Conservation (phyloP, 495 filamentous ascomycete genomes). For the Penicillium silybi region DNA sequence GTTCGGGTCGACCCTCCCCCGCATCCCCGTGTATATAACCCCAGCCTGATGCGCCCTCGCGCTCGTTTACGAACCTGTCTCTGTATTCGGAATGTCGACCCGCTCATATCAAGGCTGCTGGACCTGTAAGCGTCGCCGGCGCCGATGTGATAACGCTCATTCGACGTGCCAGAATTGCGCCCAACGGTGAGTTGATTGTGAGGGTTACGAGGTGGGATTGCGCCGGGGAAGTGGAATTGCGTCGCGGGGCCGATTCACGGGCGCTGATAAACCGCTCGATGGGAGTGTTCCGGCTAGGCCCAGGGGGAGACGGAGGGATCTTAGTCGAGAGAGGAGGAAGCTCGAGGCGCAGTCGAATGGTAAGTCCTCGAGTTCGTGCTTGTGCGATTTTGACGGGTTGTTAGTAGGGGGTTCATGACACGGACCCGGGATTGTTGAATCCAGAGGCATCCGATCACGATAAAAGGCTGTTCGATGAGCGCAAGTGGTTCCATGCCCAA, state of each 20-base stretch:
- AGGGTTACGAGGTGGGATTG: slow-evolving; percentile 36
- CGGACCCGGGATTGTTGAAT: not conserved
- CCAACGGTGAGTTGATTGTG: slow-evolving; percentile 26
- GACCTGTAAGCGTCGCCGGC: slow-evolving; percentile 36
- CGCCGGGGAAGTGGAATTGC: slow-evolving; percentile 37
- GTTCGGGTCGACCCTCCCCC: slow-evolving; percentile 5
- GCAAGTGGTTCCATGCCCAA: slow-evolving; percentile 10
- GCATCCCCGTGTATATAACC: slow-evolving; percentile 7
- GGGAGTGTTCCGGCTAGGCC: slow-evolving; percentile 19
- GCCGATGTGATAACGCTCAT: slow-evolving; percentile 29
- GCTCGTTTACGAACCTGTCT: not conserved
- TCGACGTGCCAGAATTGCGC: slow-evolving; percentile 26
- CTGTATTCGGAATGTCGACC: slow-evolving; percentile 32
- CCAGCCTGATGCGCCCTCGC: not conserved
- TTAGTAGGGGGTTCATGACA: not conserved
- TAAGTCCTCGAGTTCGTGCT: not conserved
- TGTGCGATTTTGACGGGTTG: not conserved
- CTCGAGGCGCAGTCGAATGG: not conserved
- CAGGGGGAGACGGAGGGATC: slow-evolving; percentile 30
- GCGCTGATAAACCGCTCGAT: slow-evolving; percentile 31
- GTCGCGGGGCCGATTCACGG: slow-evolving; percentile 32
- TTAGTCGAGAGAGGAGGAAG: slow-evolving; percentile 20
- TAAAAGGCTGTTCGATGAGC: slow-evolving; percentile 29
- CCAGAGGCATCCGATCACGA: slow-evolving; percentile 6
- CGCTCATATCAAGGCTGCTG: slow-evolving; percentile 34